Evolutionary conservation across 768 basidiomycete species (phyloP).

Genomic region (Naematelia encephala): DNA sequence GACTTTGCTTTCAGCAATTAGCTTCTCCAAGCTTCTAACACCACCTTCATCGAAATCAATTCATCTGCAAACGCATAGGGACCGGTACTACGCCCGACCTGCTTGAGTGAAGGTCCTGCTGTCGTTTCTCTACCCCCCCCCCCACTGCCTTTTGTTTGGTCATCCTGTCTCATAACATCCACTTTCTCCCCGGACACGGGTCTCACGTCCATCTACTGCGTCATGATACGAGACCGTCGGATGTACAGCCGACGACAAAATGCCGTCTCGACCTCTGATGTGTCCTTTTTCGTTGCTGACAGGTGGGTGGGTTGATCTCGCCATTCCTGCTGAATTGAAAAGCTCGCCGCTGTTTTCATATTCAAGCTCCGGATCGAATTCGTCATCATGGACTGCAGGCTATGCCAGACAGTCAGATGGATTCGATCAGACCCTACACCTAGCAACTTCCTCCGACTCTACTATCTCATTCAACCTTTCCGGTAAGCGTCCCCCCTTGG

Average conservation of each 20-base stretch:
- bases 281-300: conserved; percentile 33
- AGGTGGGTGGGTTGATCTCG: conserved; percentile 20
- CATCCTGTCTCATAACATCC: no score
- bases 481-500: conserved; percentile 20
- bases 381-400: conserved; percentile 31
- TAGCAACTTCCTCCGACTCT: conserved; percentile 17
- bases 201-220: no score
- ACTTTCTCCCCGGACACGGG: no score
- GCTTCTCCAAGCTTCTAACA: no score
- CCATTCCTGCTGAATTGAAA: not conserved
- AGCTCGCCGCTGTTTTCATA: conserved; percentile 32
- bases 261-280: not conserved
- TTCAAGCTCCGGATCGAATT: not conserved
- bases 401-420: conserved; percentile 36
- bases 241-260: not conserved
- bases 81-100: no score
- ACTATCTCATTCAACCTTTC: conserved; percentile 34
- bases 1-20: no score
- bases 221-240: no score
- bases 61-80: no score
- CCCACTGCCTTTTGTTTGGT: no score
- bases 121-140: no score
- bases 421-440: conserved; percentile 37
- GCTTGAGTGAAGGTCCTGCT: no score
- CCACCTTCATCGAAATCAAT: no score